Conservation (phyloP, 129 eudicot genomes). For the Kitagawia praeruptora region DNA sequence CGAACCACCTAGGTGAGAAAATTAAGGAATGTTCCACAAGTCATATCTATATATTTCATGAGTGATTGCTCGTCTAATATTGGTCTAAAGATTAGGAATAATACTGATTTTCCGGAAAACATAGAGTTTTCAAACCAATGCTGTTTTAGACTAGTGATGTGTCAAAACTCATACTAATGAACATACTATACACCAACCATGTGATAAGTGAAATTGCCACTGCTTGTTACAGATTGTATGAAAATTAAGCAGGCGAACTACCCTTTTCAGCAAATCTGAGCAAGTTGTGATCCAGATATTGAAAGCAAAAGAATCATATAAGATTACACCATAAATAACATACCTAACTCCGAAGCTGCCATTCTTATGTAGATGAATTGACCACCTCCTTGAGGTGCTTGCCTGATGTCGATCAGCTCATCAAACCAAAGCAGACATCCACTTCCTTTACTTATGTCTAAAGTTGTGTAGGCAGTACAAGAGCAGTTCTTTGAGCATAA, state of each 20-base stretch:
- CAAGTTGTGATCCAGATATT: neutral
- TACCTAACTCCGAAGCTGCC: slow-evolving; percentile 21
- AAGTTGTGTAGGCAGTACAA: slow-evolving; percentile 16
- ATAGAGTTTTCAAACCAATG: neutral
- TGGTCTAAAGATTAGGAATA: neutral
- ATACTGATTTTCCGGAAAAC: neutral
- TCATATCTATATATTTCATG: neutral
- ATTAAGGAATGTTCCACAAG: neutral
- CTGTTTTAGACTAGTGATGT: neutral
- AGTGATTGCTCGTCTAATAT: too few relatives aligned
- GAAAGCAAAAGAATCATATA: neutral
- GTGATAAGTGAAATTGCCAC: neutral
- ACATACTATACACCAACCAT: neutral
- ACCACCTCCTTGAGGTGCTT: slow-evolving; percentile 18
- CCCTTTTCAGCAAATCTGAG: neutral
- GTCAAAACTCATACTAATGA: neutral
- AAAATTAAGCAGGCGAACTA: neutral
- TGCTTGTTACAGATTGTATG: neutral
- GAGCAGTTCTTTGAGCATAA: slow-evolving; percentile 17
- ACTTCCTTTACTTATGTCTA: slow-evolving; percentile 15
- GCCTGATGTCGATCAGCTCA: slow-evolving; percentile 18
- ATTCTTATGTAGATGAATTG: slow-evolving; percentile 22
- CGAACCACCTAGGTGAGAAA: neutral
- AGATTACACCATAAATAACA: neutral
- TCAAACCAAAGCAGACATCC: slow-evolving; percentile 30